phyloP scores from a whole-genome alignment of 1,139 yeast genomes.

The Diutina pseudorugosa region DNA sequence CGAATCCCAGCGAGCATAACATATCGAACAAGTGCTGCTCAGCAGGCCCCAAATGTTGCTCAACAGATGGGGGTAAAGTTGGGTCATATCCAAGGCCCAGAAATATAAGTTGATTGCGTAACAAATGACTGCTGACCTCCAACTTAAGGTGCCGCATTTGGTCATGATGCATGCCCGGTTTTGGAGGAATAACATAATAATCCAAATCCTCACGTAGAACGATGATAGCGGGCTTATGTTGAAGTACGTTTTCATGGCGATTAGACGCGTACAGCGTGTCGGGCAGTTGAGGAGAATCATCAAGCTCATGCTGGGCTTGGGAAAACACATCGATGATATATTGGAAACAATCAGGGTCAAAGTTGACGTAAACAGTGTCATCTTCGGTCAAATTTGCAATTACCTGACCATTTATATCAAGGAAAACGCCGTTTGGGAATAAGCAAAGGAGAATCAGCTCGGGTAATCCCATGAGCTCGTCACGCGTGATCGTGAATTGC shows the following conservation, averaged over 20 bases:
- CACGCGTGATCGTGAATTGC: constrained; percentile 63
- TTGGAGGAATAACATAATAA: constrained; percentile 79
- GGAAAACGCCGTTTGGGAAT: constrained; percentile 82
- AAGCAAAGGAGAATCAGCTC: constrained; percentile 79
- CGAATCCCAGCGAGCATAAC: constrained; percentile 87
- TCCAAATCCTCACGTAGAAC: constrained; percentile 92
- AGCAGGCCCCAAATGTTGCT: constrained; percentile 67
- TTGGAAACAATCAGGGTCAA: constrained; percentile 75
- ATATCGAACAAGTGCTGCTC: constrained; percentile 91
- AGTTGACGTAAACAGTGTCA: constrained; percentile 69
- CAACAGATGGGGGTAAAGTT: constrained; percentile 15
- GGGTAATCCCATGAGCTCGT: constrained; percentile 82
- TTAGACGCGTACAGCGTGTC: constrained; percentile 4
- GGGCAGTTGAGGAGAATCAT: constrained; percentile 13
- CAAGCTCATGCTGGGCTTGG: constrained; percentile 29
- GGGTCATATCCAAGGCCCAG: constrained; percentile 50
- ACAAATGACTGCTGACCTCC: constrained; percentile 45
- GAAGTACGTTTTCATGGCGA: constrained; percentile 18
- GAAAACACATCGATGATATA: constrained; percentile 64
- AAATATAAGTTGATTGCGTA: constrained; percentile 50
- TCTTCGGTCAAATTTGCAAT: constrained; percentile 66
- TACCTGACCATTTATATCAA: constrained; percentile 64
- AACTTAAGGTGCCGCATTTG: constrained; percentile 55
- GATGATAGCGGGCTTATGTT: constrained; percentile 80
- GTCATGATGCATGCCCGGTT: constrained; percentile 33